Base-by-base conservation (phyloP, 805 yeast genomes). In the Pichia kluyveri region DNA sequence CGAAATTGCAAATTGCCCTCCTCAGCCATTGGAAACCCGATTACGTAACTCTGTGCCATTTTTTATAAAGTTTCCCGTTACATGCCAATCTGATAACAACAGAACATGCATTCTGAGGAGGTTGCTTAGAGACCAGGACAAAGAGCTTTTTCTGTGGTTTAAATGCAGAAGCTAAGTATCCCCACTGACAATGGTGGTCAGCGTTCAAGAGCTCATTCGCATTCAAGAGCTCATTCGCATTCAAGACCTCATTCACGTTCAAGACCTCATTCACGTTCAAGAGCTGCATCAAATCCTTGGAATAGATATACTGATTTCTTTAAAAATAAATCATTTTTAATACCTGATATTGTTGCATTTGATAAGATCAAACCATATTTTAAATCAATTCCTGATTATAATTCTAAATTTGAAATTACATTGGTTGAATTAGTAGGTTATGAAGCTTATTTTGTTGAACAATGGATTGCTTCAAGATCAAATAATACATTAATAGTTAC, bases 401-500 rank as follows among this genome's bases (percentile, higher is more conserved):
- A 45, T 1, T 41, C 39, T 1, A 32, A 27, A 5, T 48, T 37
- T 19, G 41, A 41, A 26, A 44, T 48, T 15, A 14, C 26, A 5
- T 19, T 44, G 12, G 51, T 48, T 12, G 51, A 48, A 8, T 36
- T 48, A 39, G 45, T 40, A 1, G 98, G 99, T 1, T 88, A 84
- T 60, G 98, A 93, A 64, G 76, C 86, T 15, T 93, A 93, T 62
- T 71, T 93, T 38, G 96, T 91, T 11, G 98, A 93, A 62, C 97
- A 91, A 63, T 93, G 99, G 99, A 83, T 86, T 3, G 73, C 83
- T 34, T 82, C 81, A 50, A 70, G 98, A 41, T 71, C 76, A 40
- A 68, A 79, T 12, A 80, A 86, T 27, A 73, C 83, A 1, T 72
- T 85, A 6, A 82, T 91, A 17, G 79, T 93, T 1, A 79, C 91